These are phyloP conservation scores for Cystofilobasidium ferigula DNA, from an alignment of 768 basidiomycete species.

Conservation along the genomic window DNA sequence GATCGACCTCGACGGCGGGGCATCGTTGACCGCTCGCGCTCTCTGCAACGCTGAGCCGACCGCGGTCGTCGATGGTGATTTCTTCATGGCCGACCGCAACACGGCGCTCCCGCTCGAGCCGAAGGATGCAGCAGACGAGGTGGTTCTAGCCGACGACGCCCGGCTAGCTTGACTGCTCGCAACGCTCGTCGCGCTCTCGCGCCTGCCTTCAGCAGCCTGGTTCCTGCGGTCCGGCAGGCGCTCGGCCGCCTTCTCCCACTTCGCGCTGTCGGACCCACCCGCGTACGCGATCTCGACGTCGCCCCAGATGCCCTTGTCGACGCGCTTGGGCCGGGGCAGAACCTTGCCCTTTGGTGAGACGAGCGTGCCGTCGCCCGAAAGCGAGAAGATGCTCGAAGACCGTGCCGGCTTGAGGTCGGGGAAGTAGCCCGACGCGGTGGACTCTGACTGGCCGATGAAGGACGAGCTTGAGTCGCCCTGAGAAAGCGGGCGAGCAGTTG, in stretches of 20 bases:
- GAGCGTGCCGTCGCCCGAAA: not conserved
- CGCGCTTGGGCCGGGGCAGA: not conserved
- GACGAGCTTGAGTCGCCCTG: not conserved
- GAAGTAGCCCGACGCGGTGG: not conserved
- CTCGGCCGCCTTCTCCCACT: conserved; percentile 2
- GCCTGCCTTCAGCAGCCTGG: not conserved
- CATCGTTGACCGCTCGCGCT: too few relatives aligned
- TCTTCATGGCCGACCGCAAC: not conserved
- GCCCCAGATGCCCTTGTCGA: not conserved
- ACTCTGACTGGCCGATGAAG: not conserved
- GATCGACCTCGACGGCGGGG: not conserved
- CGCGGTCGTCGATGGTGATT: not conserved
- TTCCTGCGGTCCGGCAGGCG: not conserved
- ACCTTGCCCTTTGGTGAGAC: not conserved
- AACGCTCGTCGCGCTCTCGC: not conserved
- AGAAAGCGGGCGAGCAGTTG: not conserved
- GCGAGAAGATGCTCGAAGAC: not conserved
- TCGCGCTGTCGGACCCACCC: not conserved
- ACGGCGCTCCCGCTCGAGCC: not conserved
- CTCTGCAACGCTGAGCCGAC: too few relatives aligned
- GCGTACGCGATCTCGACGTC: conserved; percentile 1
- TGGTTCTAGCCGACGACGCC: not conserved
- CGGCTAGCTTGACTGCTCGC: not conserved
- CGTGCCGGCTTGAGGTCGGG: not conserved
- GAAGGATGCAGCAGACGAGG: not conserved